A percentile compares a stretch with the other conserved stretches of the same genome.
These are phyloP conservation scores for Cercospora zeina DNA, from an alignment of 2,329 filamentous ascomycete genomes.

Conservation along the genomic window DNA sequence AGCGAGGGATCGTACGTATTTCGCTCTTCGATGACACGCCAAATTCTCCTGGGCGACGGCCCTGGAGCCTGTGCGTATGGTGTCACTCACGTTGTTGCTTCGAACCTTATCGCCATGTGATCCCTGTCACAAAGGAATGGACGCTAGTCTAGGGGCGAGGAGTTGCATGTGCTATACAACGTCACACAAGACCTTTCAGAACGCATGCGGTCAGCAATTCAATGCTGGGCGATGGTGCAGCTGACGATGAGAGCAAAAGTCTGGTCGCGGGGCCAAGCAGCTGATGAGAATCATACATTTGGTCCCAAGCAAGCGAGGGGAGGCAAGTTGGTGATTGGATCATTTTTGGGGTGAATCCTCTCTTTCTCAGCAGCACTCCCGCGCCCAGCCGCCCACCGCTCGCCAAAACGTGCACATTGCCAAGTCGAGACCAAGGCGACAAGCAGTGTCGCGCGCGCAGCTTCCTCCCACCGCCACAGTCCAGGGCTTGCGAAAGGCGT, in stretches of 20 bases:
- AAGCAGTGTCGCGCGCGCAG: background rate
- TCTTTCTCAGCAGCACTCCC: slow-evolving; percentile 3
- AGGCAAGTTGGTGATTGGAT: slow-evolving; percentile 1
- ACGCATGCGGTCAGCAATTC: slow-evolving; percentile 2
- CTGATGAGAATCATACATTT: background rate
- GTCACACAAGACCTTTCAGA: slow-evolving; percentile 12
- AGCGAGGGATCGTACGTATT: background rate
- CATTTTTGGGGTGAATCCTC: background rate
- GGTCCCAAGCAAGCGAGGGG: background rate
- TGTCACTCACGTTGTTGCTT: background rate
- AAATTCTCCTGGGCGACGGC: background rate
- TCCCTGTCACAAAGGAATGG: background rate
- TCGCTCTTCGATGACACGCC: background rate
- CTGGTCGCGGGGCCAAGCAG: background rate
- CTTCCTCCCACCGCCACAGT: background rate
- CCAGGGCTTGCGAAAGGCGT: slow-evolving; percentile 7
- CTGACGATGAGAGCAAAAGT: slow-evolving; percentile 2
- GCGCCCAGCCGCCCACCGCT: background rate
- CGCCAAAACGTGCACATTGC: slow-evolving; percentile 10
- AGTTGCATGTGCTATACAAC: slow-evolving; percentile 14
- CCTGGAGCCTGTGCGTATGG: background rate
- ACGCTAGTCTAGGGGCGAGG: slow-evolving; percentile 7
- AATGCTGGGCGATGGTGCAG: background rate
- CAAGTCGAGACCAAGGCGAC: slow-evolving; percentile 18
- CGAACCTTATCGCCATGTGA: slow-evolving; percentile 13